These are phyloP conservation scores for Phaeotremella skinneri DNA, from an alignment of 768 basidiomycete genomes.

Conservation along the genomic window DNA sequence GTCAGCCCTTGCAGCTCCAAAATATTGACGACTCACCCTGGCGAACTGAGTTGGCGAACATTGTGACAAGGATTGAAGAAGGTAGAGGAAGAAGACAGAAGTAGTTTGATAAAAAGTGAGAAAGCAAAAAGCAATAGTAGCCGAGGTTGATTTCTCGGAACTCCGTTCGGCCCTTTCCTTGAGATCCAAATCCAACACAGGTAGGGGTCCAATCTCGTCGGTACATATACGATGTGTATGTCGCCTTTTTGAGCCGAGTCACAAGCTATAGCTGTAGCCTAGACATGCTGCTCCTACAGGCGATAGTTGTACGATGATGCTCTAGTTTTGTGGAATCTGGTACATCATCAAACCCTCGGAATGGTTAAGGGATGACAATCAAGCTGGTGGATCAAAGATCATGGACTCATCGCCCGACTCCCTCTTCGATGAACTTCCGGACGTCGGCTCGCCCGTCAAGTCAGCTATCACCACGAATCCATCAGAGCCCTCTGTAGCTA, in stretches of 20 bases:
- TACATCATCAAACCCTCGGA: no score
- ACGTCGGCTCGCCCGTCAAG: no score
- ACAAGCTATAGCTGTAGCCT: no score
- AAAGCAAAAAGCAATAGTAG: slow-evolving; percentile 3
- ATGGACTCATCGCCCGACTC: neutral
- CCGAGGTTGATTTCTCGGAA: neutral
- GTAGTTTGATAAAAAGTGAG: neutral
- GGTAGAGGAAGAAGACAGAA: neutral
- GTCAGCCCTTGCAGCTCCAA: neutral
- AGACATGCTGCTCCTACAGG: no score
- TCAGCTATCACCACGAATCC: neutral
- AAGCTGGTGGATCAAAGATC: neutral
- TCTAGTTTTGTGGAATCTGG: no score
- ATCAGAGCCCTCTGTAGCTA: slow-evolving; percentile 7
- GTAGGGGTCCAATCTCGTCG: neutral
- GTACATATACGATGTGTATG: neutral
- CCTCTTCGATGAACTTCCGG: neutral
- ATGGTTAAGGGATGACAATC: neutral
- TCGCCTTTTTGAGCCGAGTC: neutral
- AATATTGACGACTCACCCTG: slow-evolving; percentile 23
- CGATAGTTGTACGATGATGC: no score
- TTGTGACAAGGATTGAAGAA: slow-evolving; percentile 13
- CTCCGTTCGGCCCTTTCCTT: slow-evolving; percentile 2
- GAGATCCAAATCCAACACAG: neutral
- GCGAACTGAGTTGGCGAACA: slow-evolving; percentile 41